Percentiles rank a stretch among this genome's conserved stretches.
Evolutionary conservation across 352 stramenopile species (phyloP).

Genomic region (Phytophthora crassamura): DNA sequence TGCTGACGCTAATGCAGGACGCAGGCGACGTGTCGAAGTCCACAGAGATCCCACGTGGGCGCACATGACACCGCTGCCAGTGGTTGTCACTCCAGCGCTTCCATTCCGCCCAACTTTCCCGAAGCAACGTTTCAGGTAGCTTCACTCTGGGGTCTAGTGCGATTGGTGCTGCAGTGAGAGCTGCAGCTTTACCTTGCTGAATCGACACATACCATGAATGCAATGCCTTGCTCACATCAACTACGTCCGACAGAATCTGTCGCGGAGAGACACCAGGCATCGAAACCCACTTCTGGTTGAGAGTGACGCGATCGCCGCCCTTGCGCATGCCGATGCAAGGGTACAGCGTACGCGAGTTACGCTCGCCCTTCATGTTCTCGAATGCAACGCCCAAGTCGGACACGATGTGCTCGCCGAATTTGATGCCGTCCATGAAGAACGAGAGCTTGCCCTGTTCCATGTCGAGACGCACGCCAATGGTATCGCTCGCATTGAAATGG

Average conservation of each 20-base stretch:
- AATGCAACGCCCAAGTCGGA: slow-evolving; percentile 98
- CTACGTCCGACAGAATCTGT: slow-evolving; percentile 82
- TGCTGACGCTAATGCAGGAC: slow-evolving; percentile 91
- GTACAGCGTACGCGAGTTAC: slow-evolving; percentile 91
- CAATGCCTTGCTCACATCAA: slow-evolving; percentile 92
- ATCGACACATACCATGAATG: slow-evolving; percentile 82
- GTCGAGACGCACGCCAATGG: slow-evolving; percentile 98
- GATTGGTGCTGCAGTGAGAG: neutral
- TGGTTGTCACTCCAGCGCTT: slow-evolving; percentile 86
- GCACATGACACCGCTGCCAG: slow-evolving; percentile 81
- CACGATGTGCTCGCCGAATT: slow-evolving; percentile 99
- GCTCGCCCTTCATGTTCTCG: slow-evolving; percentile 92
- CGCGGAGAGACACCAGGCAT: slow-evolving; percentile 78
- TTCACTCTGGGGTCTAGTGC: slow-evolving; percentile 32
- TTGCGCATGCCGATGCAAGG: slow-evolving; percentile 97
- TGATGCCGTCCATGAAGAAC: slow-evolving; percentile 99
- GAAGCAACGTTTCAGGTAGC: slow-evolving; percentile 66
- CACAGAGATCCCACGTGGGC: slow-evolving; percentile 90
- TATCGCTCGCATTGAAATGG: slow-evolving; percentile 95
- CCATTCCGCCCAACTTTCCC: slow-evolving; percentile 85
- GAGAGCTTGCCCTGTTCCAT: slow-evolving; percentile 97
- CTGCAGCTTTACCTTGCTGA: slow-evolving; percentile 41
- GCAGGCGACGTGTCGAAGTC: slow-evolving; percentile 94
- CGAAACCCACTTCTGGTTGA: slow-evolving; percentile 95
- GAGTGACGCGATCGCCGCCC: slow-evolving; percentile 93